Evolutionary conservation across 2,329 filamentous ascomycete genomes (phyloP).

Genomic region (Tolypocladium paradoxum): DNA sequence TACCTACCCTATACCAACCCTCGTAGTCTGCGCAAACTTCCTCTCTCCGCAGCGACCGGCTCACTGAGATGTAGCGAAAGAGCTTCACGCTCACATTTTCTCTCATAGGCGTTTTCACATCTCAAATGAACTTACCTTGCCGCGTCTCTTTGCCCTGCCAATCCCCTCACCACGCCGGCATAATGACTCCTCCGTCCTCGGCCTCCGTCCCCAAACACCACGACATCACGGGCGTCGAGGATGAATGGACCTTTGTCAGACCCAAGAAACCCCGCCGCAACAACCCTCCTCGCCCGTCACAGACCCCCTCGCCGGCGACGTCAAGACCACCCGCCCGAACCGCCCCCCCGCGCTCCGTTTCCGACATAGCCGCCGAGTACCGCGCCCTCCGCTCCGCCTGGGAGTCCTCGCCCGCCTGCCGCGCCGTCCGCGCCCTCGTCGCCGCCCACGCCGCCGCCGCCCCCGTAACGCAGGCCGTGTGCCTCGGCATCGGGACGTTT

Average conservation of each 20-base stretch:
- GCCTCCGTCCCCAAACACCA: background rate
- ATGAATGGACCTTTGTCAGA: background rate
- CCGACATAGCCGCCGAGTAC: constrained; percentile 20
- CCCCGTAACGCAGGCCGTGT: constrained; percentile 33
- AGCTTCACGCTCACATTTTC: too few species aligned
- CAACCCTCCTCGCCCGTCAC: constrained; percentile 3
- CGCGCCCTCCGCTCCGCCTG: constrained; percentile 14
- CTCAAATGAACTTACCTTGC: background rate
- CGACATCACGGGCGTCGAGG: background rate
- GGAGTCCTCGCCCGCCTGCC: constrained; percentile 15
- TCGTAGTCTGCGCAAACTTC: too few species aligned
- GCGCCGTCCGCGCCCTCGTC: constrained; percentile 23
- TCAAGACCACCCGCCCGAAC: background rate
- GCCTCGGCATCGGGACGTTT: constrained; percentile 45
- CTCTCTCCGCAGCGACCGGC: too few species aligned
- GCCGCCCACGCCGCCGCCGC: constrained; percentile 10
- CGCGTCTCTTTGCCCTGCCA: background rate
- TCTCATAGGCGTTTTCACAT: background rate
- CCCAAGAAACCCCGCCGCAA: background rate
- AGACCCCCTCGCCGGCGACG: background rate
- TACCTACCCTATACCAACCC: too few species aligned
- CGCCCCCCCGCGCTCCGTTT: constrained; percentile 8
- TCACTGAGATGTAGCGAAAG: too few species aligned
- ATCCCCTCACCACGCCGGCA: background rate
- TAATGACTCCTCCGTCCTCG: background rate